Conservation (phyloP, 306 rosid genomes). For the Cicer chorassanicum region DNA sequence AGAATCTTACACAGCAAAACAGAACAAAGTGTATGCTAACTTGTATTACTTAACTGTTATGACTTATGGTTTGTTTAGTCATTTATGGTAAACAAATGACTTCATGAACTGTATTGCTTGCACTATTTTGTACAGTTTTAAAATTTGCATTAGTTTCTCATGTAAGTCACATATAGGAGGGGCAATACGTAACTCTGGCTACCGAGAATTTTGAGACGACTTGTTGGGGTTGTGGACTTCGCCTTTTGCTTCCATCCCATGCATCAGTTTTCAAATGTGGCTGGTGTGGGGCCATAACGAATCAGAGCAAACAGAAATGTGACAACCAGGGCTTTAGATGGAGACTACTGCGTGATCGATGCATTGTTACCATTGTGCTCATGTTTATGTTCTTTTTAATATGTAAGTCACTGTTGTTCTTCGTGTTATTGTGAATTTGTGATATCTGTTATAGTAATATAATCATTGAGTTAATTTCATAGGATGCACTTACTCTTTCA, state of each 20-base stretch:
- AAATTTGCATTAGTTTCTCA: slow-evolving; percentile 58
- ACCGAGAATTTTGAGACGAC: slow-evolving; percentile 59
- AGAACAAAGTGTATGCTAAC: background rate
- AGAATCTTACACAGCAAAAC: background rate
- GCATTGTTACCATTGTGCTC: slow-evolving; percentile 68
- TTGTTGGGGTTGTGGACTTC: slow-evolving; percentile 97
- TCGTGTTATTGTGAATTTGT: no score
- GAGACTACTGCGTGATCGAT: slow-evolving; percentile 78
- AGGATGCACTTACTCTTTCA: background rate
- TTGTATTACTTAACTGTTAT: slow-evolving; percentile 6
- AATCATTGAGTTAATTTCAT: background rate
- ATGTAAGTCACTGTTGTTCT: slow-evolving; percentile 61
- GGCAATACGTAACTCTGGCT: slow-evolving; percentile 55
- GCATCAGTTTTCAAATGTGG: slow-evolving; percentile 84
- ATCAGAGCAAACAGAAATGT: slow-evolving; percentile 56
- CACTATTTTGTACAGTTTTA: slow-evolving; percentile 46
- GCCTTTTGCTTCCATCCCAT: slow-evolving; percentile 64
- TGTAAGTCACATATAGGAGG: slow-evolving; percentile 73
- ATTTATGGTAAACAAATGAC: slow-evolving; percentile 32
- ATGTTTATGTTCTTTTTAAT: slow-evolving; percentile 78
- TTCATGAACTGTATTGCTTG: slow-evolving; percentile 47
- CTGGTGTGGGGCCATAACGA: slow-evolving; percentile 96
- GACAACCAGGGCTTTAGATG: slow-evolving; percentile 58
- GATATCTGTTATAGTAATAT: background rate
- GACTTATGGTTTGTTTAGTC: slow-evolving; percentile 43